A percentile compares a stretch with the other conserved stretches of the same genome.
Conservation (phyloP, 2,329 filamentous ascomycete genomes). For the Botrytis medusae region DNA sequence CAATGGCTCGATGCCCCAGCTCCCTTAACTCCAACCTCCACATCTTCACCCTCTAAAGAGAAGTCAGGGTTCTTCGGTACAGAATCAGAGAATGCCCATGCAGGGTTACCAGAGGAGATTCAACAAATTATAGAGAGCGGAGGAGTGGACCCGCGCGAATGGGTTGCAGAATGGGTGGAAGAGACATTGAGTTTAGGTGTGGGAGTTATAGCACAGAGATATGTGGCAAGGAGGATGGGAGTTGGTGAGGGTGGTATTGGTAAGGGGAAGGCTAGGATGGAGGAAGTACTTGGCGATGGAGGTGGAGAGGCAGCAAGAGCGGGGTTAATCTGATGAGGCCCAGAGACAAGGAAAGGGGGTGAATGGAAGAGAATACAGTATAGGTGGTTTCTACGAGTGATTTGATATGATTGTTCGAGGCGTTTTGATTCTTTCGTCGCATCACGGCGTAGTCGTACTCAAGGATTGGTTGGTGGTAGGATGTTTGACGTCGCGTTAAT, state of each 20-base stretch:
- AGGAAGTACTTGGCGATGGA: slow-evolving; percentile 56
- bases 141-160: slow-evolving; percentile 88
- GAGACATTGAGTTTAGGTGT: slow-evolving; percentile 76
- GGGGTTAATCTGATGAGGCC: slow-evolving; percentile 42
- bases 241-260: slow-evolving; percentile 76
- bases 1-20: slow-evolving; percentile 82
- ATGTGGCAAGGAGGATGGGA: slow-evolving; percentile 93
- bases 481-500: background rate
- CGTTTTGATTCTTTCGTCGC: background rate
- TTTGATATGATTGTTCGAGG: background rate
- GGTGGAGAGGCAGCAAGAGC: slow-evolving; percentile 60
- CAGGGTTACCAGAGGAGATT: slow-evolving; percentile 77
- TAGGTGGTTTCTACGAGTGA: background rate
- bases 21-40: slow-evolving; percentile 52
- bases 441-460: background rate
- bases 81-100: slow-evolving; percentile 44
- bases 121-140: slow-evolving; percentile 74
- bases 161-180: slow-evolving; percentile 97
- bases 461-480: background rate
- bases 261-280: slow-evolving; percentile 60
- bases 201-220: slow-evolving; percentile 88
- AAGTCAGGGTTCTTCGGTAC: slow-evolving; percentile 41
- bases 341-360: background rate
- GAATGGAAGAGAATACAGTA: background rate
- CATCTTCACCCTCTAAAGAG: slow-evolving; percentile 34